phyloP scores from a whole-genome alignment of 768 basidiomycete genomes.

The Rhizopogon salebrosus region DNA sequence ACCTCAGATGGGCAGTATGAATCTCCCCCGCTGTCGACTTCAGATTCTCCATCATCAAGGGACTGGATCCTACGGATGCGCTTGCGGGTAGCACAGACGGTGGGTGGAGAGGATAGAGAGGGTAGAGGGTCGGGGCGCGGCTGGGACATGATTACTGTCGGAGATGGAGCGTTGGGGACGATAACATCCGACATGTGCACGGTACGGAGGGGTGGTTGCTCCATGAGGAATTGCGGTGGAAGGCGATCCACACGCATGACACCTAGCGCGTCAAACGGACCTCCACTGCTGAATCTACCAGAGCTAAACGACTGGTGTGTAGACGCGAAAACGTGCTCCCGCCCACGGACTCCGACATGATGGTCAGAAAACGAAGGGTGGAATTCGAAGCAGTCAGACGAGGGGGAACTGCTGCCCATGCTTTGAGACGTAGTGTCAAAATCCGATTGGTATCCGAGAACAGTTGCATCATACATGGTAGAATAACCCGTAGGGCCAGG shows the following conservation, averaged over 20 bases:
- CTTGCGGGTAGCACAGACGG: background rate
- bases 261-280: background rate
- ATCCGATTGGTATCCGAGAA: background rate
- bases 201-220: constrained; percentile 11
- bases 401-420: background rate
- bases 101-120: background rate
- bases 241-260: background rate
- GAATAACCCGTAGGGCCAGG: background rate
- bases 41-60: constrained; percentile 2
- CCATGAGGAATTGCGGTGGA: background rate
- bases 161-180: background rate
- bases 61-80: background rate
- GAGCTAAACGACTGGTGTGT: background rate
- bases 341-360: background rate
- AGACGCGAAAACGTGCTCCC: background rate
- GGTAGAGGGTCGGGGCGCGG: background rate
- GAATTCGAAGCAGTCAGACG: background rate
- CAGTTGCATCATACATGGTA: background rate
- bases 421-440: constrained; percentile 2
- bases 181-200: constrained; percentile 20
- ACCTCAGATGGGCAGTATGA: constrained; percentile 19
- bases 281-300: background rate
- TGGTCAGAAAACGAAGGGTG: background rate
- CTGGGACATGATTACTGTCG: background rate
- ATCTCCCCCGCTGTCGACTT: constrained; percentile 17